Conservation (phyloP, 2,329 filamentous ascomycete genomes). For the Paecilomyces dactylethromorphus region DNA sequence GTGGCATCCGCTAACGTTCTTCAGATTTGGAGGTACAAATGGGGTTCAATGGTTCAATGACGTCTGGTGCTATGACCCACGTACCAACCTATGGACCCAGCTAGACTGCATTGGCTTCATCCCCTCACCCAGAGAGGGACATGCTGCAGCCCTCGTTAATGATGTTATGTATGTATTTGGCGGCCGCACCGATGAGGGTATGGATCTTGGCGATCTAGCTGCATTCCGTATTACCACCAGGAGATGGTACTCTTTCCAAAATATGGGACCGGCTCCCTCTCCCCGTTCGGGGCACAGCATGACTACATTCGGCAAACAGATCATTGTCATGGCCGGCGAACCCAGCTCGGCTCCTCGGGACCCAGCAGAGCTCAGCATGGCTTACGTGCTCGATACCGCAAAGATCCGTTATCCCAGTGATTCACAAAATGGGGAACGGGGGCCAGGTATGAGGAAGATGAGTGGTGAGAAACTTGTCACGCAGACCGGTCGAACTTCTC, state of each 20-base stretch:
- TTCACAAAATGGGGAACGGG: slow-evolving; percentile 35
- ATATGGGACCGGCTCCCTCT: slow-evolving; percentile 95
- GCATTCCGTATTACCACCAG: slow-evolving; percentile 76
- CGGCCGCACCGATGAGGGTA: slow-evolving; percentile 86
- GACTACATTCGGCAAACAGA: slow-evolving; percentile 87
- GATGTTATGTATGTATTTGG: slow-evolving; percentile 99
- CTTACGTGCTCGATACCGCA: slow-evolving; percentile 86
- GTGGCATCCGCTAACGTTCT: slow-evolving; percentile 1
- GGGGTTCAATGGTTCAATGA: slow-evolving; percentile 98
- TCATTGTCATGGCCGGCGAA: slow-evolving; percentile 89
- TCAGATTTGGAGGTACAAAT: slow-evolving; percentile 93
- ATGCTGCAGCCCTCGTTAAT: slow-evolving; percentile 86
- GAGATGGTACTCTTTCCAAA: slow-evolving; percentile 98
- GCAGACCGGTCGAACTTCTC: slow-evolving; percentile 34
- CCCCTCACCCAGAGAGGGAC: slow-evolving; percentile 84
- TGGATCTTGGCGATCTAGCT: slow-evolving; percentile 85
- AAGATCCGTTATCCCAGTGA: slow-evolving; percentile 97
- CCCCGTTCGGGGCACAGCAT: slow-evolving; percentile 94
- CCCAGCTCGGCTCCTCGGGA: slow-evolving; percentile 80
- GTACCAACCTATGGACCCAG: slow-evolving; percentile 74
- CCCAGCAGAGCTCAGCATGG: slow-evolving; percentile 75
- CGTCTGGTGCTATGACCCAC: slow-evolving; percentile 91
- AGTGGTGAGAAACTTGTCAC: slow-evolving; percentile 38
- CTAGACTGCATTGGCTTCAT: slow-evolving; percentile 98
- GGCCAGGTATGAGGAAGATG: slow-evolving; percentile 34